phyloP scores from a whole-genome alignment of 352 stramenopile genomes.

The Saprolegnia parasitica region DNA sequence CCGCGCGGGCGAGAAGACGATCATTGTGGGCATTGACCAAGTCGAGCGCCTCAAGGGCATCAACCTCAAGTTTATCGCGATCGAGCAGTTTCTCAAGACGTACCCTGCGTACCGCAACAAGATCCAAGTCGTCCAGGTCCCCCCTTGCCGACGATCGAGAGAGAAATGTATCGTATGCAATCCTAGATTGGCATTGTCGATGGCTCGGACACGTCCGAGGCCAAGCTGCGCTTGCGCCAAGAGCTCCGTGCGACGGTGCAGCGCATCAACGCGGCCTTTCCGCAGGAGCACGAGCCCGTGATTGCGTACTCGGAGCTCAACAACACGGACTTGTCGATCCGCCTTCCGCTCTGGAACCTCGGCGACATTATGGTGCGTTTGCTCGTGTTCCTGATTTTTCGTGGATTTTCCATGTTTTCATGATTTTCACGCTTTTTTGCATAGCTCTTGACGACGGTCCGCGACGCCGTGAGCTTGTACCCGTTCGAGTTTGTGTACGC shows the following conservation, averaged over 20 bases:
- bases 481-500: slow-evolving; percentile 86
- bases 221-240: slow-evolving; percentile 54
- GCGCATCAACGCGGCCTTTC: slow-evolving; percentile 69
- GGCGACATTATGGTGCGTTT: slow-evolving; percentile 57
- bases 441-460: slow-evolving; percentile 52
- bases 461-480: slow-evolving; percentile 79
- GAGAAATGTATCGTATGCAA: neutral
- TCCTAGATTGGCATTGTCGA: slow-evolving; percentile 61
- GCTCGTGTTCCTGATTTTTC: neutral
- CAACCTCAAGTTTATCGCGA: slow-evolving; percentile 93
- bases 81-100: slow-evolving; percentile 91
- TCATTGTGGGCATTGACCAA: slow-evolving; percentile 93
- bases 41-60: slow-evolving; percentile 97
- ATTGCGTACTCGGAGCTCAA: slow-evolving; percentile 69
- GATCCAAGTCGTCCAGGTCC: slow-evolving; percentile 73
- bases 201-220: slow-evolving; percentile 60
- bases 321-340: slow-evolving; percentile 73
- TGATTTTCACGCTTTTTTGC: neutral
- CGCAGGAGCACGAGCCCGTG: slow-evolving; percentile 42
- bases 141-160: neutral
- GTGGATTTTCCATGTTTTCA: neutral
- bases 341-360: slow-evolving; percentile 65
- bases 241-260: slow-evolving; percentile 58
- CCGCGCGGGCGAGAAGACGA: slow-evolving; percentile 47
- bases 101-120: slow-evolving; percentile 78